These are phyloP conservation scores for Tetragonia tetragonoides DNA, from an alignment of 148 eudicot species.

Conservation along the genomic window DNA sequence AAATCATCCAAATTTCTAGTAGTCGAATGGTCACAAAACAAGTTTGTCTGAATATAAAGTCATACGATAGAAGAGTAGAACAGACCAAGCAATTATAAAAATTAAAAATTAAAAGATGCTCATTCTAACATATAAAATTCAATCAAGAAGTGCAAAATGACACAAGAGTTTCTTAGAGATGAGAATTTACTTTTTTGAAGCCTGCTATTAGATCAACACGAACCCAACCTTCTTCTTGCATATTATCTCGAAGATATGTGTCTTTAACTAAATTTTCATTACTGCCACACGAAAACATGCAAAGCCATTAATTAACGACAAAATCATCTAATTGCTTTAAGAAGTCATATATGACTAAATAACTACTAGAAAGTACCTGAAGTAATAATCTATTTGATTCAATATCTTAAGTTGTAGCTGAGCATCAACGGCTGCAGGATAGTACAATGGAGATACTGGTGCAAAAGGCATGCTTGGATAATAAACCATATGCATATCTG, in stretches of 20 bases:
- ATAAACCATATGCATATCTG: slow-evolving; percentile 51
- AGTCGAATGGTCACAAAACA: too few relatives aligned
- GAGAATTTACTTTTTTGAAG: slow-evolving; percentile 61
- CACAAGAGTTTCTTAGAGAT: neutral
- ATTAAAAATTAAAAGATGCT: neutral
- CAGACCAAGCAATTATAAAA: too few relatives aligned
- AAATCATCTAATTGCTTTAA: neutral
- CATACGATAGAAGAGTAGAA: too few relatives aligned
- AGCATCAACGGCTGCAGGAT: slow-evolving; percentile 41
- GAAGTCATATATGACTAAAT: neutral
- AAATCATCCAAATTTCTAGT: too few relatives aligned
- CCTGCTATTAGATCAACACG: slow-evolving; percentile 60
- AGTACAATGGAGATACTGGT: slow-evolving; percentile 41
- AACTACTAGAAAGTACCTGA: slow-evolving; percentile 49
- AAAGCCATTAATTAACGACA: neutral
- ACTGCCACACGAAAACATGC: slow-evolving; percentile 38
- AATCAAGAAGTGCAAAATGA: slow-evolving; percentile 8
- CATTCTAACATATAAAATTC: neutral
- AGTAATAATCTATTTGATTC: slow-evolving; percentile 80
- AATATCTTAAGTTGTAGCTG: slow-evolving; percentile 50
- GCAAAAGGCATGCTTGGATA: slow-evolving; percentile 46
- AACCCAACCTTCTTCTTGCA: slow-evolving; percentile 96
- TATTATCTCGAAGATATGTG: slow-evolving; percentile 62
- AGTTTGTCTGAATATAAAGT: too few relatives aligned
- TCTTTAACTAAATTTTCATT: slow-evolving; percentile 78